phyloP scores from a whole-genome alignment of 768 basidiomycete genomes.

The Lenzites betulinus region DNA sequence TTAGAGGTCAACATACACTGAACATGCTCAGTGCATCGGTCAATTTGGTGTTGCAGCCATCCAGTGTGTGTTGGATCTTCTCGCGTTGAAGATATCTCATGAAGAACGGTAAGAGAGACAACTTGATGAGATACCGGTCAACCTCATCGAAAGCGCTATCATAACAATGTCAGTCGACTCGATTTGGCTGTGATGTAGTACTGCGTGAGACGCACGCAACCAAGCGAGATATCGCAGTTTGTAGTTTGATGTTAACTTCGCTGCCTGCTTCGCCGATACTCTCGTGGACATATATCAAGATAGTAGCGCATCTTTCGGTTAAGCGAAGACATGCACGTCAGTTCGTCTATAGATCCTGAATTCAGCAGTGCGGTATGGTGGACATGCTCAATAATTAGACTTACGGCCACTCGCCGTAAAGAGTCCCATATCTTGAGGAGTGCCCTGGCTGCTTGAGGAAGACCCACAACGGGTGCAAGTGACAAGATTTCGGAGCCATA shows the following conservation, averaged over 20 bases:
- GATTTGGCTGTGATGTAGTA: background rate
- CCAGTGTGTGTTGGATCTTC: constrained; percentile 46
- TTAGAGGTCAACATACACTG: too few species aligned
- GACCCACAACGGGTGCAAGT: constrained; percentile 57
- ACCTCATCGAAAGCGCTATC: constrained; percentile 47
- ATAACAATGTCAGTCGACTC: constrained; percentile 31
- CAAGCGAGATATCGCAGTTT: too few species aligned
- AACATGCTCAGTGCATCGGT: too few species aligned
- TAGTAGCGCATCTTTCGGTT: constrained; percentile 70
- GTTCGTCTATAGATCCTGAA: constrained; percentile 56
- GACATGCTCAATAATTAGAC: too few species aligned
- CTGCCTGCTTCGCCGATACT: constrained; percentile 61
- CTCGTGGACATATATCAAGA: constrained; percentile 61
- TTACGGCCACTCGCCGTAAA: constrained; percentile 60
- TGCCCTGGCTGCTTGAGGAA: constrained; percentile 51
- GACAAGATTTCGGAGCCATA: constrained; percentile 44
- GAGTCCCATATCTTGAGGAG: constrained; percentile 68
- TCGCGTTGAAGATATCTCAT: constrained; percentile 78
- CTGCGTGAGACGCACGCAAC: too few species aligned
- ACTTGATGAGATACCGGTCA: constrained; percentile 54
- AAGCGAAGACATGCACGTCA: constrained; percentile 67
- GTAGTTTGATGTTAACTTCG: constrained; percentile 35
- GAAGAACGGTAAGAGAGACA: constrained; percentile 67
- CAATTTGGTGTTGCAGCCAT: too few species aligned
- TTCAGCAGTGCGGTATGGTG: background rate